These are phyloP conservation scores for Primulina huaijiensis DNA, from an alignment of 257 asterid genomes.

Conservation along the genomic window DNA sequence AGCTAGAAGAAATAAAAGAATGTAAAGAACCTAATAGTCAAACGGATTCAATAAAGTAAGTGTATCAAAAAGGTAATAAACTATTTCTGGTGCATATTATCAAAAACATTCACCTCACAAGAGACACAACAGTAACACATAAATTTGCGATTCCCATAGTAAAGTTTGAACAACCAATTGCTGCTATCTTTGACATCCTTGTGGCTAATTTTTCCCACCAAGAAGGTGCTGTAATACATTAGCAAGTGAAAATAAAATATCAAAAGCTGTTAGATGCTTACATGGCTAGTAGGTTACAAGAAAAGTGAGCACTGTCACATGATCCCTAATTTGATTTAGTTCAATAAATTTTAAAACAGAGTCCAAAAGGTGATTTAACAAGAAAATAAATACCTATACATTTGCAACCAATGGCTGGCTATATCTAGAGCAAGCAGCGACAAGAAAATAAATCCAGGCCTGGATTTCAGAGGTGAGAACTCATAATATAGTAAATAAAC, in stretches of 20 bases:
- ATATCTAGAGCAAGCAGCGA: conserved; percentile 89
- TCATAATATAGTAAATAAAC: conserved; percentile 2
- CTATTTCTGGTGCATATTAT: background rate
- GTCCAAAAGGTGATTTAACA: background rate
- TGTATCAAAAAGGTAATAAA: background rate
- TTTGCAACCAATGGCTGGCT: conserved; percentile 97
- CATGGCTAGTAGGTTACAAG: conserved; percentile 1
- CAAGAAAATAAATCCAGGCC: conserved; percentile 86
- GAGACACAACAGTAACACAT: conserved; percentile 94
- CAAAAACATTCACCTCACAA: conserved; percentile 64
- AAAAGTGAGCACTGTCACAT: conserved; percentile 1
- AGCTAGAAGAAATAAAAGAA: conserved; percentile 70
- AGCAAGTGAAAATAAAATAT: conserved; percentile 8
- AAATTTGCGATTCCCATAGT: conserved; percentile 71
- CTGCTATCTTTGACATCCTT: conserved; percentile 58
- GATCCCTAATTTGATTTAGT: background rate
- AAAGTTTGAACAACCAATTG: background rate
- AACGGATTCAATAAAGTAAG: conserved; percentile 23
- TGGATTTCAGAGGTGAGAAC: conserved; percentile 32
- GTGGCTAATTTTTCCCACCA: conserved; percentile 85
- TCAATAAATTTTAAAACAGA: background rate
- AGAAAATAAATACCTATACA: conserved; percentile 67
- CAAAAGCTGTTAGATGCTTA: background rate
- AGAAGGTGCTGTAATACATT: conserved; percentile 60
- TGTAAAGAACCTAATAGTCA: conserved; percentile 1